These are phyloP conservation scores for Triticum monococcum DNA, from an alignment of 176 grass and related monocot genomes.

Conservation along the genomic window DNA sequence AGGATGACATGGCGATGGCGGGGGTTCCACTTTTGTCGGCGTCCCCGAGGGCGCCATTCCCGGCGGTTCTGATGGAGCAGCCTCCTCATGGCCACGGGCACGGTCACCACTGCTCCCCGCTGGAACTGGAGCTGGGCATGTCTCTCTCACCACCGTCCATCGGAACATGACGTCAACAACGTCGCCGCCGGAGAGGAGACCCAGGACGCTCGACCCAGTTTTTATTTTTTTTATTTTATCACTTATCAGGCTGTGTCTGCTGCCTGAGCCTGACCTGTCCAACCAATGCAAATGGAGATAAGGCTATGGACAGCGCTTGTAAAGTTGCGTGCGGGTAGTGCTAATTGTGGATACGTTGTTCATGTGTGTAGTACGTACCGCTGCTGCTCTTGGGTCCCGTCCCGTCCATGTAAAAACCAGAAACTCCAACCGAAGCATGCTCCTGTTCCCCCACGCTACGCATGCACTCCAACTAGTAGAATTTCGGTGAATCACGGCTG, in stretches of 20 bases:
- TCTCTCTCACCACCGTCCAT: slow-evolving; percentile 36
- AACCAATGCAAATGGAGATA: slow-evolving; percentile 28
- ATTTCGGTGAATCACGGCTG: neutral
- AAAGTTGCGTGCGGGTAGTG: slow-evolving; percentile 20
- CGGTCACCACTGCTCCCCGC: slow-evolving; percentile 25
- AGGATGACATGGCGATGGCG: slow-evolving; percentile 4
- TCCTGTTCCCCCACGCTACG: neutral
- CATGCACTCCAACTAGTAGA: neutral
- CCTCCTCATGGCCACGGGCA: slow-evolving; percentile 12
- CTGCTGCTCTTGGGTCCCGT: neutral
- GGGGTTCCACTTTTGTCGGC: neutral
- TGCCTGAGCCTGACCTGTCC: neutral
- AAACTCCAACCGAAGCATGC: neutral
- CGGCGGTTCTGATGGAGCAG: slow-evolving; percentile 19
- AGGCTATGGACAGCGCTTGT: slow-evolving; percentile 1
- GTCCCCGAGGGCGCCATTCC: neutral
- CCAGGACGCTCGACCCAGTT: neutral
- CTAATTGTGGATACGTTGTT: slow-evolving; percentile 37
- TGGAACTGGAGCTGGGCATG: slow-evolving; percentile 53
- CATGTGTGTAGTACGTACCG: neutral
- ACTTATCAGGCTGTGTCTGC: neutral
- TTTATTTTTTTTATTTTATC: neutral
- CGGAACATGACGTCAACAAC: slow-evolving; percentile 32
- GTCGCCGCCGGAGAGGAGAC: too few relatives aligned
- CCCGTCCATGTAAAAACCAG: slow-evolving; percentile 22